Conservation (phyloP, 2,329 filamentous ascomycete genomes). For the Diaporthe aspalathi region DNA sequence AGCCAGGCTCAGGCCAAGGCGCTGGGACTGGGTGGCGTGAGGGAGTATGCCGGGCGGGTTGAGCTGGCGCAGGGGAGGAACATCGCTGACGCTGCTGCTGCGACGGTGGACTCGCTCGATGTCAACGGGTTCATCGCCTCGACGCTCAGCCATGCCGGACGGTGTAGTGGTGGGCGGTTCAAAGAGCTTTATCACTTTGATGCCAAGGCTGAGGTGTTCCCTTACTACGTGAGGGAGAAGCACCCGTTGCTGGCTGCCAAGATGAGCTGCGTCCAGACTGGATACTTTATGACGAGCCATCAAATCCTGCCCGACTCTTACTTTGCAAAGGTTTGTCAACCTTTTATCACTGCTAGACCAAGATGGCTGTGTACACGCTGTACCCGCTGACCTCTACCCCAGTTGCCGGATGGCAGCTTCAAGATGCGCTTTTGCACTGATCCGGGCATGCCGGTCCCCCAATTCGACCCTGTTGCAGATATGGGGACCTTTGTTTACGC, state of each 20-base stretch:
- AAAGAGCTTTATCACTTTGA: slow-evolving; percentile 65
- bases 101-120: slow-evolving; percentile 53
- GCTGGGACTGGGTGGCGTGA: slow-evolving; percentile 53
- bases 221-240: slow-evolving; percentile 55
- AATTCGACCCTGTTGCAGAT: slow-evolving; percentile 59
- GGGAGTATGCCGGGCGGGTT: slow-evolving; percentile 58
- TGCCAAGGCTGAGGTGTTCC: slow-evolving; percentile 63
- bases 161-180: slow-evolving; percentile 58
- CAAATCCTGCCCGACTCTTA: slow-evolving; percentile 59
- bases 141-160: slow-evolving; percentile 60
- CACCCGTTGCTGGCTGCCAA: slow-evolving; percentile 59
- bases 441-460: slow-evolving; percentile 53
- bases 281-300: slow-evolving; percentile 61
- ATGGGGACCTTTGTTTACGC: slow-evolving; percentile 61
- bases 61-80: slow-evolving; percentile 66
- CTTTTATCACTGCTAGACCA: not conserved
- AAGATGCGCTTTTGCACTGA: slow-evolving; percentile 60
- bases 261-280: slow-evolving; percentile 63
- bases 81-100: slow-evolving; percentile 64
- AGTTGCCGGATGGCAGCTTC: slow-evolving; percentile 55
- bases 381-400: not conserved
- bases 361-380: not conserved
- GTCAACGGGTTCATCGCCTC: slow-evolving; percentile 63
- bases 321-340: slow-evolving; percentile 55
- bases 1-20: slow-evolving; percentile 51